Conservation (phyloP, 2,329 filamentous ascomycete genomes). For the Apiospora aurea region DNA sequence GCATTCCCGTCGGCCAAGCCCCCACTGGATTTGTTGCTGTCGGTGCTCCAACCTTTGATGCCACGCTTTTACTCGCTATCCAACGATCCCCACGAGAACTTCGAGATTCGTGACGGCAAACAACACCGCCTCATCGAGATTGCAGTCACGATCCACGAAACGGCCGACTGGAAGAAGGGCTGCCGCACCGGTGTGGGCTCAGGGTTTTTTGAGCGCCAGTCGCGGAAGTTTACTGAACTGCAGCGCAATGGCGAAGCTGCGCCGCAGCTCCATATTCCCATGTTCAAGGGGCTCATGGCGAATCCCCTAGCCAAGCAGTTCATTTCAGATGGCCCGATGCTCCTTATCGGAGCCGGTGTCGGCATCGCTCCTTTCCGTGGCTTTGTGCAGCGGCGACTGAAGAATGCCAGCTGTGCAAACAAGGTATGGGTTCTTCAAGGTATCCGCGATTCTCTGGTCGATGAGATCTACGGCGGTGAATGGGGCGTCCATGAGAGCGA, state of each 20-base stretch:
- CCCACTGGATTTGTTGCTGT: conserved; percentile 81
- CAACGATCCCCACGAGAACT: conserved; percentile 87
- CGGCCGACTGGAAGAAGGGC: conserved; percentile 76
- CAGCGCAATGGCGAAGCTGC: conserved; percentile 64
- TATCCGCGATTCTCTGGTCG: conserved; percentile 77
- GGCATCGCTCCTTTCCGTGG: conserved; percentile 97
- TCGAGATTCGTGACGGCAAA: conserved; percentile 70
- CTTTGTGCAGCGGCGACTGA: conserved; percentile 80
- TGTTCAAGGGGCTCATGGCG: conserved; percentile 98
- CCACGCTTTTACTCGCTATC: conserved; percentile 98
- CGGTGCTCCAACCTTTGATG: conserved; percentile 87
- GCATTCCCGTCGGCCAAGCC: conserved; percentile 94
- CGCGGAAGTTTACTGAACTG: conserved; percentile 73
- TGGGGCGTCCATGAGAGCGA: conserved; percentile 93
- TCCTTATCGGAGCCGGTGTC: conserved; percentile 94
- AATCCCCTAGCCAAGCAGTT: conserved; percentile 95
- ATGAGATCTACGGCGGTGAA: conserved; percentile 96
- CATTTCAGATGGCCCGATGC: conserved; percentile 93
- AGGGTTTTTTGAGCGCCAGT: conserved; percentile 90
- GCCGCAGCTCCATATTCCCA: conserved; percentile 79
- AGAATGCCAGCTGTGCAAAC: conserved; percentile 47
- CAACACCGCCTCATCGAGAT: conserved; percentile 88
- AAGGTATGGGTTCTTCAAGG: conserved; percentile 48
- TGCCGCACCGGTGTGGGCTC: conserved; percentile 85
- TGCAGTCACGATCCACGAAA: conserved; percentile 94